Evolutionary conservation across 257 asterid genomes (phyloP).

Genomic region (Solanum virginianum): DNA sequence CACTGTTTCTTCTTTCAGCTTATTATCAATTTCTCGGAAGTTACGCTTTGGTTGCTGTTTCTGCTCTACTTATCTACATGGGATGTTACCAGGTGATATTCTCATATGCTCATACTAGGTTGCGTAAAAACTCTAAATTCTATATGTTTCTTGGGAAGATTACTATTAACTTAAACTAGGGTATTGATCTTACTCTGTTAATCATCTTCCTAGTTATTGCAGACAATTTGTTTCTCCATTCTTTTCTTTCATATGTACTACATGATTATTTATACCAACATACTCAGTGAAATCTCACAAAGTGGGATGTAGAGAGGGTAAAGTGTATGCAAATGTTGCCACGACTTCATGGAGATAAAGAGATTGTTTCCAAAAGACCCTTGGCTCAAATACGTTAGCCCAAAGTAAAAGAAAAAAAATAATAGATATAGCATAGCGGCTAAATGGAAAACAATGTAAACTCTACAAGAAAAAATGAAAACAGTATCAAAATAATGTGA

Average conservation of each 20-base stretch:
- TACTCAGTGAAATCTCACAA: no score
- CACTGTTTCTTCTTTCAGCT: conserved; percentile 87
- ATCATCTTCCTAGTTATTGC: background rate
- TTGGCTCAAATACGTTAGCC: no score
- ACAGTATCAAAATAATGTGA: no score
- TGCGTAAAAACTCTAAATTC: background rate
- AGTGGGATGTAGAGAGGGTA: no score
- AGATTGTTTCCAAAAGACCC: no score
- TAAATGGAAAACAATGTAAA: no score
- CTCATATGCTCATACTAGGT: conserved; percentile 1
- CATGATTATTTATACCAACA: background rate
- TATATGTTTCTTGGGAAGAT: background rate
- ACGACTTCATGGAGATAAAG: no score
- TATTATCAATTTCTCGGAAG: conserved; percentile 84
- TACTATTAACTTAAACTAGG: background rate
- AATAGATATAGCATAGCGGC: no score
- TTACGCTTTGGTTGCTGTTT: conserved; percentile 80
- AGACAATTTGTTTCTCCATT: background rate
- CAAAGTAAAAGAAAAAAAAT: no score
- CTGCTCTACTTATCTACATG: conserved; percentile 85
- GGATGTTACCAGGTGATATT: conserved; percentile 88
- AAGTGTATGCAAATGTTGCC: no score
- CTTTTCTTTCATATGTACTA: background rate
- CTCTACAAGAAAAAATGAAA: no score
- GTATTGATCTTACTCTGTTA: background rate